Conservation (phyloP, 2,329 filamentous ascomycete genomes). For the Rhinocladiella mackenziei region DNA sequence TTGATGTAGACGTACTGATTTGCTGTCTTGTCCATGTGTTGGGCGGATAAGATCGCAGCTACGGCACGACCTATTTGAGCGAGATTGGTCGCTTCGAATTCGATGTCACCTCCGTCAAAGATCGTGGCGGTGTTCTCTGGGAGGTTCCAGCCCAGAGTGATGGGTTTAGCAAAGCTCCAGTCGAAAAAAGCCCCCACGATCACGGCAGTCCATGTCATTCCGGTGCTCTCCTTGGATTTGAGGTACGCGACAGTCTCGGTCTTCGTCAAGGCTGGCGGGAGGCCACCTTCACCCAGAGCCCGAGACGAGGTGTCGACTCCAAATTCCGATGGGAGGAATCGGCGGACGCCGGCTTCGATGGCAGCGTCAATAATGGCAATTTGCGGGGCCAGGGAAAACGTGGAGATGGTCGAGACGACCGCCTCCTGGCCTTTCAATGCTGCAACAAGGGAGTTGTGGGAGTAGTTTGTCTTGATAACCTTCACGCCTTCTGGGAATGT, state of each 20-base stretch:
- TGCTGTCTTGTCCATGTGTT: constrained; percentile 48
- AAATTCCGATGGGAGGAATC: constrained; percentile 37
- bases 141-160: constrained; percentile 37
- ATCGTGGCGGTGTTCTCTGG: constrained; percentile 31
- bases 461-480: constrained; percentile 31
- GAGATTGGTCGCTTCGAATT: constrained; percentile 27
- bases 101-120: constrained; percentile 23
- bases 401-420: constrained; percentile 25
- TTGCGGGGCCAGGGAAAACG: constrained; percentile 27
- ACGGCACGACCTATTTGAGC: constrained; percentile 23
- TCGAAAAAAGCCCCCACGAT: constrained; percentile 61
- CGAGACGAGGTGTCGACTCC: constrained; percentile 32
- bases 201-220: constrained; percentile 58
- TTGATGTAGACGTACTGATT: constrained; percentile 58
- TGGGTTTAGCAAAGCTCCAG: constrained; percentile 38
- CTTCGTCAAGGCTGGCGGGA: constrained; percentile 32
- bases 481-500: constrained; percentile 25
- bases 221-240: constrained; percentile 43
- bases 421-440: constrained; percentile 32
- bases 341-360: constrained; percentile 33
- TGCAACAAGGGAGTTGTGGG: constrained; percentile 25
- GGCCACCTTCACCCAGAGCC: constrained; percentile 27
- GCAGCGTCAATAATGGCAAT: constrained; percentile 35
- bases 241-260: constrained; percentile 49
- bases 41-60: constrained; percentile 42